phyloP scores from a whole-genome alignment of 441 rosid genomes.

The Populus hybrid region DNA sequence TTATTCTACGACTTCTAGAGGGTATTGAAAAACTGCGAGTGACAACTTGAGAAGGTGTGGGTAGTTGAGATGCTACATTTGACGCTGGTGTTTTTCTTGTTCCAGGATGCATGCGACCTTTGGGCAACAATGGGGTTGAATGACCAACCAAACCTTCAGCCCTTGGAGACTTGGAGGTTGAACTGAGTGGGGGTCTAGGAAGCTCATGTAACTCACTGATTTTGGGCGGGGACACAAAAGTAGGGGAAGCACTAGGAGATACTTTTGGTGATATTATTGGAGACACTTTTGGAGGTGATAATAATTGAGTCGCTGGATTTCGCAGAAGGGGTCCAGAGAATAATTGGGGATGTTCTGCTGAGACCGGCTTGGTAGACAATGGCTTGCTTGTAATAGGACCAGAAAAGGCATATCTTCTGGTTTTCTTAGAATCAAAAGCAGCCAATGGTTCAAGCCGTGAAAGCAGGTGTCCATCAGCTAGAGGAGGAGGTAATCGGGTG shows the following conservation, averaged over 20 bases:
- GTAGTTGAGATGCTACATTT: conserved; percentile 68
- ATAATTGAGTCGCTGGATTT: conserved; percentile 40
- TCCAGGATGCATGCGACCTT: conserved; percentile 47
- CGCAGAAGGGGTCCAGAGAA: conserved; percentile 71
- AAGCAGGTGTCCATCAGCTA: conserved; percentile 43
- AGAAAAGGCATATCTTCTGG: conserved; percentile 63
- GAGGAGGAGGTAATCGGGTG: conserved; percentile 59
- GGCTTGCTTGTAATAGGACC: conserved; percentile 68
- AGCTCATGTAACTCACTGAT: conserved; percentile 89
- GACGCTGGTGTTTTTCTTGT: conserved; percentile 34
- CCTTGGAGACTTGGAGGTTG: conserved; percentile 49
- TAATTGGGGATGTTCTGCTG: conserved; percentile 41
- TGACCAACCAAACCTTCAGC: conserved; percentile 56
- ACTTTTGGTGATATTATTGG: conserved; percentile 58
- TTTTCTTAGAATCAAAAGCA: conserved; percentile 42
- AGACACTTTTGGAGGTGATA: conserved; percentile 38
- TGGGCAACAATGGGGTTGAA: conserved; percentile 70
- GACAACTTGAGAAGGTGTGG: conserved; percentile 62
- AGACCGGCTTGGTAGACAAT: conserved; percentile 39
- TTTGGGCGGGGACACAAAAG: conserved; percentile 70
- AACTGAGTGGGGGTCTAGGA: conserved; percentile 77
- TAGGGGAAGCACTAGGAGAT: conserved; percentile 76
- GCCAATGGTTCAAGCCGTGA: conserved; percentile 23
- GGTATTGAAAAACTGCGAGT: conserved; percentile 91
- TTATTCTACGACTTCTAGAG: conserved; percentile 47